These are phyloP conservation scores for Flaveria ramosissima DNA, from an alignment of 129 eudicot genomes.

Conservation along the genomic window DNA sequence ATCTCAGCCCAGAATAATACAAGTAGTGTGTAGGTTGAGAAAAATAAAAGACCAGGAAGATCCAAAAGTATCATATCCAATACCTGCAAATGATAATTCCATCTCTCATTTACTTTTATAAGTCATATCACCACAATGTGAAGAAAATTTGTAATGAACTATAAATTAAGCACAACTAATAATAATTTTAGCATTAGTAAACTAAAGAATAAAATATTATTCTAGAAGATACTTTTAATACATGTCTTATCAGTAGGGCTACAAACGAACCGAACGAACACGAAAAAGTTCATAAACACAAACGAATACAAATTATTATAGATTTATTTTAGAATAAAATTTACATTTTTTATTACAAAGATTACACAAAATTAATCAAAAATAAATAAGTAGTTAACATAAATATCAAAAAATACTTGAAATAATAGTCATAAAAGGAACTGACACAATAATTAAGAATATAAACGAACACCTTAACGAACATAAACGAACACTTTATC, in stretches of 20 bases:
- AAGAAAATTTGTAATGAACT: not conserved
- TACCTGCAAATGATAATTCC: slow-evolving; percentile 40
- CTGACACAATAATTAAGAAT: too few relatives aligned
- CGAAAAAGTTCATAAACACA: too few relatives aligned
- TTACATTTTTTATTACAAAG: too few relatives aligned
- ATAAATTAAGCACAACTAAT: not conserved
- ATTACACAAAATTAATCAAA: too few relatives aligned
- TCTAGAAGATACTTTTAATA: slow-evolving; percentile 5
- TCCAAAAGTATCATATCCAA: slow-evolving; percentile 56
- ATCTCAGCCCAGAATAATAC: slow-evolving; percentile 94
- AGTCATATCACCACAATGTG: not conserved
- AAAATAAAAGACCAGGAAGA: slow-evolving; percentile 71
- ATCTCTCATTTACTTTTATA: not conserved
- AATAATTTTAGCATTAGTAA: not conserved
- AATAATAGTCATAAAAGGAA: too few relatives aligned
- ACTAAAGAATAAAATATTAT: not conserved
- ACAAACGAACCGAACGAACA: too few relatives aligned
- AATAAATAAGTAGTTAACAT: too few relatives aligned
- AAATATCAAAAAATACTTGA: too few relatives aligned
- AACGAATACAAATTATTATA: too few relatives aligned
- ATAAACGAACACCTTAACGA: too few relatives aligned
- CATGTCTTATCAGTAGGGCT: slow-evolving; percentile 3
- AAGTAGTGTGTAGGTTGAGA: slow-evolving; percentile 74
- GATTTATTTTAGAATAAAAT: too few relatives aligned
- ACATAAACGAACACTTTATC: too few relatives aligned